Base-by-base conservation (phyloP, 225 moss, liverwort and hornwort genomes). In the Rhytidiadelphus loreus region DNA sequence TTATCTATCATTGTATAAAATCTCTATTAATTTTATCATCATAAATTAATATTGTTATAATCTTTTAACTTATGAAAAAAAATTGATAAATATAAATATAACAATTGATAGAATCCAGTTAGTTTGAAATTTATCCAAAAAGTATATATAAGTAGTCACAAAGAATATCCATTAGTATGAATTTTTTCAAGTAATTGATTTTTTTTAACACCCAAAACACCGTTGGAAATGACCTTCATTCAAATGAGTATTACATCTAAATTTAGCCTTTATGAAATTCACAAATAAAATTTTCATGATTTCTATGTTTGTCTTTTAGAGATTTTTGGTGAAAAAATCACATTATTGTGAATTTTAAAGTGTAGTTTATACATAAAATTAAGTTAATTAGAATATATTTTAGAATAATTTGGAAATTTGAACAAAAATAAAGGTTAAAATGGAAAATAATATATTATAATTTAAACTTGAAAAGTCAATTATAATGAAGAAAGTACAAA, bases 271-370 rank as follows among this genome's bases (percentile, higher is more conserved):
- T 46, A 44, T 3, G 46, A 46, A 73, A 30, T 19, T 73, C 18
- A 46, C 4, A 10, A 2, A 29, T 73, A 11, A 11, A 44, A 3
- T 10, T 72, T 44, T 29, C 11, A 73, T 46, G 6, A 18, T 29
- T 46, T 6, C 0, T 0, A 11, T 73, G 0, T 17, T 30, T 30
- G 6, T 6, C 29, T 28, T 29, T 2, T 29, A 11, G 3, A 44
- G 26, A 26, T 71, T 26, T n/a, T 16, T 16, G 26, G 8, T 70
- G 3, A 15, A 41, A 26, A 43, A 41, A 26, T 26, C 5, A 71
- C 43, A 2, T 28, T 43, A 71, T 16, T 44, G 3, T 44, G 17
- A 73, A 11, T 28, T 71, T 29, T 6, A 0, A 29, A 73, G 3
- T 29, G 3, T 17, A 44, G 3, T 44, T 10, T 29, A 3, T 29